Evolutionary conservation across 768 basidiomycete genomes (phyloP), one percentile per base, ranked within the genome.

Genomic region (Trametes elegans): DNA sequence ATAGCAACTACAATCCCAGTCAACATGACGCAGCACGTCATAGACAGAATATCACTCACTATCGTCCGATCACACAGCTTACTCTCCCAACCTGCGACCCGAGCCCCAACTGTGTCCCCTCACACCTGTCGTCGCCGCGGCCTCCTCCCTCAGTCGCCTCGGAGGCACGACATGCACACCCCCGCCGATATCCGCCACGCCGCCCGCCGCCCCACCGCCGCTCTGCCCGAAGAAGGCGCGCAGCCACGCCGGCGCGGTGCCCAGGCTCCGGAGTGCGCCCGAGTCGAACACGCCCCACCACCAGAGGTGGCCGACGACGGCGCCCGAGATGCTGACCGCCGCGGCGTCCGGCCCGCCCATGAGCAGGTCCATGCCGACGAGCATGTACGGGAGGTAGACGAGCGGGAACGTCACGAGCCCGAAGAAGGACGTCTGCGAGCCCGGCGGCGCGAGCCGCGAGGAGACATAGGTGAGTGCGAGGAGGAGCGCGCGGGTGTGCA

Each of bases 231-330:
- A n/a, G 23, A 75, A 68, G 21, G 69, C 70, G 57, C 72, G 73
- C 64, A 88, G 57, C 87, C 83, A 91, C 28, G 58, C 64, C 8
- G 86, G 87, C 21, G 86, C 88, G 40, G 59, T 68, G n/a, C 71
- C 81, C 52, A 66, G 76, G 76, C 6, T 66, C 67, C 24, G 78
- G 63, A 62, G 66, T 76, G n/a, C 74, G 65, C 16, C 68, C 72
- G 28, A 73, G 71, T 23, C 81, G 79, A 77, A 84, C 7, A 90
- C 76, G 23, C 73, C 65, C 84, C 84, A 89, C 84, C 86, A 91
- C 88, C 90, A 93, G 8, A 81, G 66, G 66, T 94, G 90, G 0
- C 92, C 92, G 2, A 85, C 79, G 28, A 90, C 76, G 29, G 87
- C 78, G 7, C 93, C 93, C 0, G 85, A 84, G 43, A 90, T 66